phyloP scores from a whole-genome alignment of 2,329 filamentous ascomycete genomes.

The Cladobotryum mycophilum region DNA sequence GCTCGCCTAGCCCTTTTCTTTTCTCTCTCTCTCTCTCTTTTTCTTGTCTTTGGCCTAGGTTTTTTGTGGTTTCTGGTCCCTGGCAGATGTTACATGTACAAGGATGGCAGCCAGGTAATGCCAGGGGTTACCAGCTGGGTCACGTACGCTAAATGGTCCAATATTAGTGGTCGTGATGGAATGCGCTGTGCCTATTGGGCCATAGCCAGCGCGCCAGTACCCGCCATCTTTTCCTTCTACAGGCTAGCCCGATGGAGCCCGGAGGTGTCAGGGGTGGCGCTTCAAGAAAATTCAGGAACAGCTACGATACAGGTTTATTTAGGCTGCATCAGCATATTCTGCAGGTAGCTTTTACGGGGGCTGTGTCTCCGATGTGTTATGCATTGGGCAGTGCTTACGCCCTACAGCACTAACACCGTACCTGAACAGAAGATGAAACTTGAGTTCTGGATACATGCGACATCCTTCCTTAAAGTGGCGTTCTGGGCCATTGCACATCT shows the following conservation, averaged over 20 bases:
- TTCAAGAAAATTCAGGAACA: slow-evolving; percentile 11
- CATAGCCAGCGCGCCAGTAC: slow-evolving; percentile 7
- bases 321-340: slow-evolving; percentile 2
- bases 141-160: slow-evolving; percentile 1
- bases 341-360: slow-evolving; percentile 10
- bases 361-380: background rate
- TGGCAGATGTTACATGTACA: background rate
- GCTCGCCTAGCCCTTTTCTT: background rate
- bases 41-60: slow-evolving; percentile 6
- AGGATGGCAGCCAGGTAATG: too few species aligned
- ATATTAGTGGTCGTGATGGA: slow-evolving; percentile 10
- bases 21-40: background rate
- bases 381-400: background rate
- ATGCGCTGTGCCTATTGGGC: slow-evolving; percentile 11
- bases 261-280: slow-evolving; percentile 6
- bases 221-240: slow-evolving; percentile 2
- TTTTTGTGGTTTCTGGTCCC: background rate
- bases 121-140: background rate
- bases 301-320: slow-evolving; percentile 3
- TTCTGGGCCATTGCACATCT: slow-evolving; percentile 10
- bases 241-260: slow-evolving; percentile 7
- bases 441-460: slow-evolving; percentile 8
- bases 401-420: slow-evolving; percentile 6
- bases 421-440: slow-evolving; percentile 5
- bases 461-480: slow-evolving; percentile 1